A percentile compares a stretch with the other conserved stretches of the same genome.
Conservation (phyloP, 208 protist species). For the Leishmania arabica region DNA sequence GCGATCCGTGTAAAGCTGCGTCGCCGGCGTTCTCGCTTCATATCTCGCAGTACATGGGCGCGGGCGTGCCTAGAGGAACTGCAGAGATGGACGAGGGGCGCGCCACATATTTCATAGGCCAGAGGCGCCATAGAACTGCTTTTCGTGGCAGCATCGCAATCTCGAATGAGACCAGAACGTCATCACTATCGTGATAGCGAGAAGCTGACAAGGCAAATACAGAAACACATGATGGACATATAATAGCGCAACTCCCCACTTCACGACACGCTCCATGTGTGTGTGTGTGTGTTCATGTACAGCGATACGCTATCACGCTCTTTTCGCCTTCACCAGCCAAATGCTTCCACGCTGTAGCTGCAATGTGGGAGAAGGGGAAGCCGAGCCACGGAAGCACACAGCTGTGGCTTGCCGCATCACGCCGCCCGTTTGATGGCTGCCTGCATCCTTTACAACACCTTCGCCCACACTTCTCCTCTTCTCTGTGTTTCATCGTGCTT, state of each 20-base stretch:
- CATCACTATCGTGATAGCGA: background rate
- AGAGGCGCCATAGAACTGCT: background rate
- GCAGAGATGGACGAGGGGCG: background rate
- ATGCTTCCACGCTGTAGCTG: background rate
- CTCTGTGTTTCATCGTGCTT: background rate
- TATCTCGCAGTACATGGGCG: background rate
- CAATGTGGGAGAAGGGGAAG: background rate
- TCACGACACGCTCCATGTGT: background rate
- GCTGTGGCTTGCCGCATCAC: background rate
- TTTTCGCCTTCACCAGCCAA: background rate
- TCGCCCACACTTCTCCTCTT: background rate
- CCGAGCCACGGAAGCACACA: background rate
- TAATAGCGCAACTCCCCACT: background rate
- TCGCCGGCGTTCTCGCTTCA: background rate
- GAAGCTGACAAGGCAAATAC: background rate
- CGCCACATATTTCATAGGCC: background rate
- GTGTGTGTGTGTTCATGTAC: background rate
- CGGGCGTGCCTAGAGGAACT: background rate
- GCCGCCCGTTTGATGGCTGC: background rate
- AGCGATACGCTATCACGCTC: background rate
- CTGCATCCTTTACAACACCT: background rate
- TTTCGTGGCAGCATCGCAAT: background rate
- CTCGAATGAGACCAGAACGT: background rate
- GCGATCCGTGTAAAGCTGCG: background rate
- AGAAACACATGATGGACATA: background rate